Base-by-base conservation (phyloP, 495 filamentous ascomycete genomes). In the Monascus purpureus region DNA sequence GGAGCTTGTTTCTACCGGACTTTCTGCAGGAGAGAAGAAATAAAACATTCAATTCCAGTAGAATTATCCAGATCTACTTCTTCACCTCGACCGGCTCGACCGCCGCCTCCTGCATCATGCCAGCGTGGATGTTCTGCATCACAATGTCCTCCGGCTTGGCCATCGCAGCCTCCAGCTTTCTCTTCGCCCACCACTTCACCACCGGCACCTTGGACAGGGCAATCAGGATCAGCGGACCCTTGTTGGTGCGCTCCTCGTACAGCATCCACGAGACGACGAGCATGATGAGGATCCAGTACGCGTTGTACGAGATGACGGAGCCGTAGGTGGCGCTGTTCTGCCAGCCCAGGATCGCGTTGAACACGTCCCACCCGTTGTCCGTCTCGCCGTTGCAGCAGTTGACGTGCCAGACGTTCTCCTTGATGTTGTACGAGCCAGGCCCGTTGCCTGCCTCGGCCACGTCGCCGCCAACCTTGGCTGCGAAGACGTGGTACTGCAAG, bases 381-480 rank as follows among this genome's bases (percentile, higher is more conserved):
- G 78, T 29, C 13, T 62, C 52, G 0, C 85, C 74, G 33, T 69
- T 87, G 52, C 84, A 92, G 61, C 82, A 93, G 45, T 93, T 92
- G 30, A 93, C 73, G 46, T 95, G 87, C 87, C 87, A 94, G 2
- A 94, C 84, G 29, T 73, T 86, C 40, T 75, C 57, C 17, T 65
- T 62, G 40, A 93, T 88, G 48, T 94, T 76, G 55, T 95, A 95
- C 0, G 82, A 90, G 3, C 87, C 87, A 0, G 86, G 68, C 0
- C 87, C 87, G 7, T 69, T 50, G 2, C 87, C 87, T 1, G 68
- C 59, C 49, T 92, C 86, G 0, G 70, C 63, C 2, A 72, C 73
- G 52, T 93, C 86, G 7, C 74, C 71, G 11, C 85, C 84, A 25
- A 80, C 61, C 6, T 64, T 12, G 8, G 71, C 62, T 38, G 73